Evolutionary conservation across 75 land plant genomes (phyloP).

Genomic region (Selaginella tamariscina): DNA sequence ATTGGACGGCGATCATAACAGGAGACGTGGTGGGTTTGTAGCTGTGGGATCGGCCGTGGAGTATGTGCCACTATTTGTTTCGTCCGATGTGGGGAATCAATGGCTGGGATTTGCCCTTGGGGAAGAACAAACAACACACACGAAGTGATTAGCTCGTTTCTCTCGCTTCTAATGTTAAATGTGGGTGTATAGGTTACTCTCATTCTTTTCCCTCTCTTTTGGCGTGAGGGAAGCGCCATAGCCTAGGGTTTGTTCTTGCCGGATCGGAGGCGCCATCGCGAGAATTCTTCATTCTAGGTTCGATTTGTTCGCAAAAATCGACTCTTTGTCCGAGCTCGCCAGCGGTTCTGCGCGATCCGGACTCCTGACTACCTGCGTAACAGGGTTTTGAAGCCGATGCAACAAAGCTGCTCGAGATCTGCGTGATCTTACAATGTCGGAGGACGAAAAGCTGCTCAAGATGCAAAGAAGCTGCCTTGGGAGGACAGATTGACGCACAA

Average conservation of each 20-base stretch:
- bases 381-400: background rate
- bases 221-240: no score
- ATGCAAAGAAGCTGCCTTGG: slow-evolving; percentile 98
- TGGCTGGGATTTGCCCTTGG: background rate
- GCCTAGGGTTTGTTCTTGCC: background rate
- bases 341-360: no score
- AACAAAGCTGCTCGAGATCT: background rate
- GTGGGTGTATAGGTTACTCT: background rate
- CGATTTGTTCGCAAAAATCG: no score
- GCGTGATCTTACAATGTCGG: slow-evolving; percentile 44
- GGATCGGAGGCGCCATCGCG: background rate
- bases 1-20: no score
- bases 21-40: no score
- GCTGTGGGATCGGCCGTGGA: no score
- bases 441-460: slow-evolving; percentile 95
- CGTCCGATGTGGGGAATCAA: background rate
- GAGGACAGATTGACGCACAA: slow-evolving; percentile 89
- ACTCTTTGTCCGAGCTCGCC: no score
- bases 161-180: background rate
- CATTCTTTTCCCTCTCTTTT: slow-evolving; percentile 2
- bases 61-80: background rate
- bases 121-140: slow-evolving; percentile 3
- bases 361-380: background rate
- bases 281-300: no score
- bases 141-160: background rate